Conservation (phyloP, 148 eudicot species). For the Heliosperma pusillum region DNA sequence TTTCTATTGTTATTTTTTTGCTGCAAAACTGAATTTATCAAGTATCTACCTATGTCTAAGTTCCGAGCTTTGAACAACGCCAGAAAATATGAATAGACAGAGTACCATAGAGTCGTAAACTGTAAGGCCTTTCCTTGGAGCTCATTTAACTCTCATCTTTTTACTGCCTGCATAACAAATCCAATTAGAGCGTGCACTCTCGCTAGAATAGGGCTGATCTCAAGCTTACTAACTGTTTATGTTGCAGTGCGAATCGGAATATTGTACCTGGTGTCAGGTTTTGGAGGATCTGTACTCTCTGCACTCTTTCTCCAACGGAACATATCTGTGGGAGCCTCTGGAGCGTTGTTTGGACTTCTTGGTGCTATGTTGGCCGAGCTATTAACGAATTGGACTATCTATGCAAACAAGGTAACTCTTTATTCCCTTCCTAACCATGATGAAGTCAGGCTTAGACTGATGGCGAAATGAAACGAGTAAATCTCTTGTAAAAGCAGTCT, state of each 20-base stretch:
- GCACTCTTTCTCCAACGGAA: constrained; percentile 56
- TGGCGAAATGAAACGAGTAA: no score
- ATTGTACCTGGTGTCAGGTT: constrained; percentile 63
- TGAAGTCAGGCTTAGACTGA: no score
- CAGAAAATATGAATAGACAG: no score
- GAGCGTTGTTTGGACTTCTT: constrained; percentile 88
- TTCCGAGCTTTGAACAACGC: no score
- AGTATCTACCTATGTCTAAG: no score
- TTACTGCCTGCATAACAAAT: background rate
- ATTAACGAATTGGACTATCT: constrained; percentile 85
- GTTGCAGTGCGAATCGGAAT: constrained; percentile 72
- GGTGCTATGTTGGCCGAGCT: constrained; percentile 93
- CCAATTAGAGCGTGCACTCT: no score
- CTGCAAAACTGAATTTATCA: no score
- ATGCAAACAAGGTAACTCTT: constrained; percentile 62
- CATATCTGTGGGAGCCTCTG: constrained; percentile 92
- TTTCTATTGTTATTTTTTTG: no score
- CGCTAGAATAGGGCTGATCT: no score
- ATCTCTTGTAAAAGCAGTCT: no score
- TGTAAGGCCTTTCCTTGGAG: background rate
- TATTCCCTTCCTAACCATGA: background rate
- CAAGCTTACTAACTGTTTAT: background rate
- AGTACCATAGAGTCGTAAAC: background rate
- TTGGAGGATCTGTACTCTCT: constrained; percentile 83
- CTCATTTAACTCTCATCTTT: background rate